Evolutionary conservation across 1,284 basidiomycete species (phyloP), one percentile per base, ranked within the genome.

Genomic region (Cutaneotrichosporon mucoides): DNA sequence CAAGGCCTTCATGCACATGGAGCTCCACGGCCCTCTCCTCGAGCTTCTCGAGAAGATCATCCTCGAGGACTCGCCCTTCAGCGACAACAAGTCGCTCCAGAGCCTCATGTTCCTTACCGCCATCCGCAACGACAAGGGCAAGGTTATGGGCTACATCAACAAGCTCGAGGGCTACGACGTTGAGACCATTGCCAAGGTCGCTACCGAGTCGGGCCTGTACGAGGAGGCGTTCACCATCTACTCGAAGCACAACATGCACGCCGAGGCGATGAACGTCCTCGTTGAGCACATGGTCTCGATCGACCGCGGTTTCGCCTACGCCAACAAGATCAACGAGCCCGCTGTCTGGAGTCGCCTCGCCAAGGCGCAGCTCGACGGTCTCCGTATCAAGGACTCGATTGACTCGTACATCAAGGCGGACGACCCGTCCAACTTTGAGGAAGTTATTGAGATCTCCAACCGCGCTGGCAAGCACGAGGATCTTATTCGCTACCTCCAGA

Each of bases 341-440:
- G 92, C 92, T 68, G 92, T 99, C 36, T 99, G 96, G 96, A 92
- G 89, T 70, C 82, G 96, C 55, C 85, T 99, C 67, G 96, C 91
- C 44, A 99, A 99, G 79, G 96, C 96, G n/a, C 96, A 99, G 80
- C 85, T 99, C 58, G 96, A 99, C 77, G 96, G 96, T 69, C 84
- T 99, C 61, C 90, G 96, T 52, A 90, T 99, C 82, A 99, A 98
- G 80, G 96, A 99, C 73, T 87, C 96, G 43, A 98, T 99, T 71
- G 93, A 99, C 76, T 98, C 95, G 24, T 99, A 99, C 80, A 94
- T 98, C 85, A 97, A 96, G 82, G 94, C 96, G 13, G 89, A 92
- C 71, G 96, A 99, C 76, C 90, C 96, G 6, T 86, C 87, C 52
- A 99, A 99, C 82, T 99, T 91, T 71, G 83, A 84, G 34, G 96